Evolutionary conservation across 352 stramenopile genomes (phyloP).

Genomic region (Globisporangium polare): DNA sequence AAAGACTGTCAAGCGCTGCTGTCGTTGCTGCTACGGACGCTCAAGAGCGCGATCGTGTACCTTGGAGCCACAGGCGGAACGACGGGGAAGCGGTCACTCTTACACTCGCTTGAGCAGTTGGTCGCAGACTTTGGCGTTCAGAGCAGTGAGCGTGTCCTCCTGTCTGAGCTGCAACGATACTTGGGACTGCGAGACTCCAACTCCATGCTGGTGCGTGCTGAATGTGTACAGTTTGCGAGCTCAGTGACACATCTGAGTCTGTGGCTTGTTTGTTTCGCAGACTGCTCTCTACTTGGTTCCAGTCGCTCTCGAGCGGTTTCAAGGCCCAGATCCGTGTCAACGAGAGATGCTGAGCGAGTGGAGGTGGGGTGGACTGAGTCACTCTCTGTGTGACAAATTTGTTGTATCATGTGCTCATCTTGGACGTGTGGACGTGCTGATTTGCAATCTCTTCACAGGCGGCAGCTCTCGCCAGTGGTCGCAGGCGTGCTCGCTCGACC

Average conservation of each 20-base stretch:
- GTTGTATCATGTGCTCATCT: background rate
- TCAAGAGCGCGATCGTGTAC: background rate
- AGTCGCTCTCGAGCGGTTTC: background rate
- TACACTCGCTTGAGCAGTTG: slow-evolving; percentile 21
- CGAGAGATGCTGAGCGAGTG: background rate
- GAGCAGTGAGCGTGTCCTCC: background rate
- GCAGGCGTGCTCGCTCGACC: slow-evolving; percentile 14
- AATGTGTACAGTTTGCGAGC: background rate
- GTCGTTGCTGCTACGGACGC: slow-evolving; percentile 21
- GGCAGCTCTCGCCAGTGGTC: slow-evolving; percentile 22
- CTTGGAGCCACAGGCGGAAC: background rate
- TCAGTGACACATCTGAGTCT: background rate
- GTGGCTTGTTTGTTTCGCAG: background rate
- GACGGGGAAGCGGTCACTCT: no score
- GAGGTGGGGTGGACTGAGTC: background rate
- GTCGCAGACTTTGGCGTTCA: slow-evolving; percentile 31
- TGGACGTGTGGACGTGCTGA: background rate
- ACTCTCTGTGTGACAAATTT: background rate
- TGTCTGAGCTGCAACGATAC: background rate
- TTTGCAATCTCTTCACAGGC: slow-evolving; percentile 13
- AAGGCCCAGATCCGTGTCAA: background rate
- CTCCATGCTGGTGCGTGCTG: slow-evolving; percentile 2
- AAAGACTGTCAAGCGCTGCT: slow-evolving; percentile 19
- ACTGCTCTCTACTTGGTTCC: slow-evolving; percentile 4
- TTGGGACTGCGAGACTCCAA: background rate